Base-by-base conservation (phyloP, 2,329 filamentous ascomycete genomes). In the Aspergillus unguis region DNA sequence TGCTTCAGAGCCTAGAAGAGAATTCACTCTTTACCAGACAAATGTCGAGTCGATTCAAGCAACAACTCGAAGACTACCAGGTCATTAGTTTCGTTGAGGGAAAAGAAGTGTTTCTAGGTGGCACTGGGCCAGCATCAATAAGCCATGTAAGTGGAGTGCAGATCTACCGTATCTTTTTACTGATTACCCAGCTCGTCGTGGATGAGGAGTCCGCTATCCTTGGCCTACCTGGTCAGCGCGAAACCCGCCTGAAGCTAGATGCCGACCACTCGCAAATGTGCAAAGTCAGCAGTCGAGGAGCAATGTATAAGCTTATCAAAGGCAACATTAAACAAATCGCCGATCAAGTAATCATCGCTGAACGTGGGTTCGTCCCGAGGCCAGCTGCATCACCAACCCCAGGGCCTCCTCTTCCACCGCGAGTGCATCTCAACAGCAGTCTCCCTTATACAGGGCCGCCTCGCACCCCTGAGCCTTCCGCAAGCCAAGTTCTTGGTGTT, bases 221-320 rank as follows among this genome's bases (percentile, higher is more conserved):
- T 5, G 68, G 68, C 6, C 52, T 68, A 3, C 65, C 65, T 5
- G 66, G 66, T 1, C 57, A 68, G 32, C 65, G 67, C 7, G 68
- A 70, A 52, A 70, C 67, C 2, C 67, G 67, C 7, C 55, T 70
- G 5, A 69, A 69, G 28, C 64, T 68, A 3, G 67, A 70, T 37
- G 68, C 67, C 17, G 66, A 69, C 50, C 67, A 70, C 51, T 69
- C 65, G 3, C 62, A 67, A 45, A 70, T 70, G 67, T 70, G 67
- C 57, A 70, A 69, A 48, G 55, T 68, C 4, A 57, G 59, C 43
- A 40, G 49, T 7, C 59, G 63, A 1, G 66, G 66, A 2, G 58
- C 66, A 0, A 67, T 67, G 64, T 68, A 68, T 32, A 61, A 58
- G 8, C 50, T 68, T 3, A 68, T 68, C 48, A 63, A 63, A 42